Evolutionary conservation across 1,284 basidiomycete species (phyloP), one percentile per base, ranked within the genome.

Genomic region (Vanrija pseudolonga): DNA sequence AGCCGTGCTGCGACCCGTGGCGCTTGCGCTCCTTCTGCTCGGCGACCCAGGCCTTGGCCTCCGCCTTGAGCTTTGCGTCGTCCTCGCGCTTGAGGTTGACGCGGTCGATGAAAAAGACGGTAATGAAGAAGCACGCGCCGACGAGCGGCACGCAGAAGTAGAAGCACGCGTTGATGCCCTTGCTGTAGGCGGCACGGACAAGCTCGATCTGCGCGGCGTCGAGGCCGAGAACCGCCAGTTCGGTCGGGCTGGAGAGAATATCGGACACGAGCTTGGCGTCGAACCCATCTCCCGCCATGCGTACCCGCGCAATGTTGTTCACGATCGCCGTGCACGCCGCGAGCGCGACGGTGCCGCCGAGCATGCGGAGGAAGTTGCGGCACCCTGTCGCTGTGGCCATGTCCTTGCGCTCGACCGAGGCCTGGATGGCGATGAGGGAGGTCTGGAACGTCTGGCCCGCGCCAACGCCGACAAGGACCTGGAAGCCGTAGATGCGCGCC

Each of bases 401-500:
- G 44, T 69, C 67, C 23, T 60, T 62, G 17, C 67, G 51, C 9
- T 51, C 47, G 15, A 66, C 64, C 5, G 56, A 48, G 12, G 65
- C 74, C 68, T 89, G 87, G 53, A 88, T 84, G 28, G 78, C 67
- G 19, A 69, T 62, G 1, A 69, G 53, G 0, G 57, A 59, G 1
- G 67, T 69, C 50, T 69, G 67, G 45, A 67, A 66, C 2, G 67
- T 69, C 52, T 66, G 63, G 2, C 88, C 88, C 14, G 85, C 83
- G 1, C 87, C 88, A 1, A 81, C 68, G 0, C 86, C 87, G 2
- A 83, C 80, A 1, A 89, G 66, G 3, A 89, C 63, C 79, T 88
- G 85, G 59, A 79, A 87, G 12, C 86, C 77, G 1, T 87, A 82
- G 19, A 86, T 72, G 2, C 81, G 72, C 0, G 79, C 80, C 46